Evolutionary conservation across 768 basidiomycete genomes (phyloP), one percentile per base, ranked within the genome.

Genomic region (Termitomyces sp.): DNA sequence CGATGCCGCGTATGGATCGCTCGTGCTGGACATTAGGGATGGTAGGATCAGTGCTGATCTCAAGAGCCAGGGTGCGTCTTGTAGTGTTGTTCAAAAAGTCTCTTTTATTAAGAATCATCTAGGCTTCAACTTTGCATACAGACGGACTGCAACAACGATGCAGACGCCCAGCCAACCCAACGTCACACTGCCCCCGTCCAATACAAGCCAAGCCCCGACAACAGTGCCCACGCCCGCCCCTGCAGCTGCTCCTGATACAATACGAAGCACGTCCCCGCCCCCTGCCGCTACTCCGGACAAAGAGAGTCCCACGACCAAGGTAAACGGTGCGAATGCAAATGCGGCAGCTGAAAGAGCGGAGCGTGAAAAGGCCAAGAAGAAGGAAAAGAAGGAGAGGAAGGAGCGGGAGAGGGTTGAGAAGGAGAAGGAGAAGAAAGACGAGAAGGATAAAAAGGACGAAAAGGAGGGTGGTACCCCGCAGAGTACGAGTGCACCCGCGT

Each of bases 71-170:
- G 96, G 95, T 91, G 56, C 58, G 61, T 28, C 80, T 73, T 20
- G 38, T 28, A 28, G 53, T 35, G 16, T 15, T 59, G n/a, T 58
- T 45, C 42, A 13, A 40, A 18, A 63, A 16, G 3, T 35, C 48
- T 20, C 45, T 18, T 33, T 48, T 22, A 42, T 58, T 40, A 61
- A 56, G 40, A 9, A 35, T 32, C 63, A 52, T 42, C 7, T 54
- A 95, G 94, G 96, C 38, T 96, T 98, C 81, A 97, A 98, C 77
- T 99, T 94, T 66, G 92, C 92, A 2, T 96, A 96, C 73, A 88
- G 95, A 61, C 88, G 90, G 58, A 86, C 86, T 5, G 84, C 88
- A 36, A 84, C 86, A 22, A 74, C 79, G 28, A 74, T 79, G 11
- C 80, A 83, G 20, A 90, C 88, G 0, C 87, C 89, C 4, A 84